Percentiles rank a stretch among this genome's conserved stretches.
Evolutionary conservation across 805 yeast species (phyloP).

Genomic region (Metschnikowia lochheadii): DNA sequence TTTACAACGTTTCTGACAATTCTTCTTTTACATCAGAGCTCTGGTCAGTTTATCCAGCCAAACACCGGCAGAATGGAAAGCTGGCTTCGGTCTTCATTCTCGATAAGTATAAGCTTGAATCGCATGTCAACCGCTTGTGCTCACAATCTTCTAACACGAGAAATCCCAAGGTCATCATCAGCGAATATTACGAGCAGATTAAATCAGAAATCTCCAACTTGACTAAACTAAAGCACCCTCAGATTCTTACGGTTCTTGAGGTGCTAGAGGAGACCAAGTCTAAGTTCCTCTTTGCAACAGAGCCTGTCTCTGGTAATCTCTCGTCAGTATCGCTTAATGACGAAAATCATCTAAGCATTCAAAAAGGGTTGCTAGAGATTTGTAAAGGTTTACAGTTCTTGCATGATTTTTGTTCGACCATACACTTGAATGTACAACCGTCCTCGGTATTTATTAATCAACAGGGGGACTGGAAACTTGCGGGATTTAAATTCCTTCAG

Average conservation of each 20-base stretch:
- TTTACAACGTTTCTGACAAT: constrained; percentile 64
- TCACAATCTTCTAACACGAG: constrained; percentile 30
- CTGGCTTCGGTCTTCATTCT: constrained; percentile 80
- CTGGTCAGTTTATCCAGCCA: constrained; percentile 86
- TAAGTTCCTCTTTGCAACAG: constrained; percentile 79
- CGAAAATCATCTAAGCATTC: constrained; percentile 67
- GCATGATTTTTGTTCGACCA: constrained; percentile 68
- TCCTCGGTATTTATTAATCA: constrained; percentile 70
- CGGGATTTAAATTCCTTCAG: constrained; percentile 58
- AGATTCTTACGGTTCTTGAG: constrained; percentile 76
- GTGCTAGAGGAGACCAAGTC: constrained; percentile 84
- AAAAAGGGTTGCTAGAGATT: constrained; percentile 78
- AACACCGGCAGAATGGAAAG: constrained; percentile 56
- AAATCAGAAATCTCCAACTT: constrained; percentile 65
- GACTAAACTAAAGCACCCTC: constrained; percentile 85
- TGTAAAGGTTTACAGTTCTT: constrained; percentile 77
- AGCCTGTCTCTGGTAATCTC: constrained; percentile 61
- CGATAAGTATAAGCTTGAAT: constrained; percentile 73
- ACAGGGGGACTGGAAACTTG: constrained; percentile 90
- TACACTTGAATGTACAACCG: constrained; percentile 79
- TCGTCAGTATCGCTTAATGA: constrained; percentile 29
- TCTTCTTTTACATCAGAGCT: constrained; percentile 73
- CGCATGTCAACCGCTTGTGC: constrained; percentile 40
- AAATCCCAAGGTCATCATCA: constrained; percentile 47
- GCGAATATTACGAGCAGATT: constrained; percentile 63